A percentile compares a stretch with the other conserved stretches of the same genome.
These are phyloP conservation scores for Lactifluus rugatus DNA, from an alignment of 768 basidiomycete species.

Conservation along the genomic window DNA sequence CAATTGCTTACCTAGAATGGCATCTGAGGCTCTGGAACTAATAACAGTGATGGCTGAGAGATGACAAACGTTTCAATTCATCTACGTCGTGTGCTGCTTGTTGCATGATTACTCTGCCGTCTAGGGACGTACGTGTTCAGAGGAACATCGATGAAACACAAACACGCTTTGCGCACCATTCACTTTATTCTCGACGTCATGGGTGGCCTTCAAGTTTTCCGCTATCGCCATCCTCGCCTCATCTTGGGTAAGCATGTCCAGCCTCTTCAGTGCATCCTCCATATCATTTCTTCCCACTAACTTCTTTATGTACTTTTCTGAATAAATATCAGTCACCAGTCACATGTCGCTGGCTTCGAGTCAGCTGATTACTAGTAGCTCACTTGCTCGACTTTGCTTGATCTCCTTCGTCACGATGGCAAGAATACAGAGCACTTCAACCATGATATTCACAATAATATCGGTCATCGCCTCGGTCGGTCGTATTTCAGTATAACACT, in stretches of 20 bases:
- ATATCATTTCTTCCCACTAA: background rate
- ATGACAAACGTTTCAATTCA: background rate
- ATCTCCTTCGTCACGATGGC: background rate
- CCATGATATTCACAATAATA: background rate
- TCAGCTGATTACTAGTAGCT: background rate
- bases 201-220: background rate
- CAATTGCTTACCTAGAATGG: background rate
- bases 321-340: background rate
- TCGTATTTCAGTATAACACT: background rate
- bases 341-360: too few relatives aligned
- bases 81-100: background rate
- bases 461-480: background rate
- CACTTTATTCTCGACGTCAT: too few relatives aligned
- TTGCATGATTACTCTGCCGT: background rate
- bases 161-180: background rate
- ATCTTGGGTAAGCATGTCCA: background rate
- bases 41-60: background rate
- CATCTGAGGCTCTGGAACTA: background rate
- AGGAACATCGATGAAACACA: background rate
- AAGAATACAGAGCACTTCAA: background rate
- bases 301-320: background rate
- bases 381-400: background rate
- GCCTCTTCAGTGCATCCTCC: background rate
- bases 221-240: background rate
- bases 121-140: background rate